phyloP scores from a whole-genome alignment of 2,329 filamentous ascomycete genomes.

The Trichophyton equinum region DNA sequence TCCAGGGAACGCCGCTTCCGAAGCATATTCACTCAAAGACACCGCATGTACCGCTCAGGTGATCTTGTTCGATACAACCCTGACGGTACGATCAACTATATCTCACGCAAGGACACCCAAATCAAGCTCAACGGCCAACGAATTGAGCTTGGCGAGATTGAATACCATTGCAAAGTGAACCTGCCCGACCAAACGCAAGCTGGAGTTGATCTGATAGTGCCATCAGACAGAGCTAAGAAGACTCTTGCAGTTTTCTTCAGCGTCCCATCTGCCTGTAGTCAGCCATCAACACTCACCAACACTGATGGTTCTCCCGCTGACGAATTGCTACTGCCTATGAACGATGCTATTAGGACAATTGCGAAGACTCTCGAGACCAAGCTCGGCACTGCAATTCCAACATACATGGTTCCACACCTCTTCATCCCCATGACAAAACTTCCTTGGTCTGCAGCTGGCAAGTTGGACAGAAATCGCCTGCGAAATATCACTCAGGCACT shows the following conservation, averaged over 20 bases:
- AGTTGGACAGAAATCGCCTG: conserved; percentile 23
- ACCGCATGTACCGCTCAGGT: conserved; percentile 18
- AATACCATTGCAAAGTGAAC: conserved; percentile 15
- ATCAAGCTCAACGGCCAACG: conserved; percentile 46
- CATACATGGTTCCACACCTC: conserved; percentile 28
- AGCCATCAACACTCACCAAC: conserved; percentile 3
- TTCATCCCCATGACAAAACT: conserved; percentile 27
- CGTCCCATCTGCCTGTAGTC: neutral
- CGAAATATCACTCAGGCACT: conserved; percentile 18
- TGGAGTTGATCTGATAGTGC: conserved; percentile 12
- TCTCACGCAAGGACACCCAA: conserved; percentile 38
- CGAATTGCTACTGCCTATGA: conserved; percentile 11
- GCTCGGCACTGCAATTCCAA: conserved; percentile 16
- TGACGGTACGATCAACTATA: conserved; percentile 15
- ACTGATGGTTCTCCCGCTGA: conserved; percentile 9
- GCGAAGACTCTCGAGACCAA: conserved; percentile 10
- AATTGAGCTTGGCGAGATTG: conserved; percentile 22
- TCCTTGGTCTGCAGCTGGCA: conserved; percentile 28
- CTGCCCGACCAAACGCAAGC: conserved; percentile 8
- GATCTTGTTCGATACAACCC: conserved; percentile 18
- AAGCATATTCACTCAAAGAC: conserved; percentile 10
- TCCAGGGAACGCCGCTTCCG: conserved; percentile 7
- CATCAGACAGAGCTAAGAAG: conserved; percentile 11
- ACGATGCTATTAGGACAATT: conserved; percentile 8
- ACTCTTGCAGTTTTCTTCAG: conserved; percentile 12